Base-by-base conservation (phyloP, 108 stramenopile species). In the Nitzschia sp. region DNA sequence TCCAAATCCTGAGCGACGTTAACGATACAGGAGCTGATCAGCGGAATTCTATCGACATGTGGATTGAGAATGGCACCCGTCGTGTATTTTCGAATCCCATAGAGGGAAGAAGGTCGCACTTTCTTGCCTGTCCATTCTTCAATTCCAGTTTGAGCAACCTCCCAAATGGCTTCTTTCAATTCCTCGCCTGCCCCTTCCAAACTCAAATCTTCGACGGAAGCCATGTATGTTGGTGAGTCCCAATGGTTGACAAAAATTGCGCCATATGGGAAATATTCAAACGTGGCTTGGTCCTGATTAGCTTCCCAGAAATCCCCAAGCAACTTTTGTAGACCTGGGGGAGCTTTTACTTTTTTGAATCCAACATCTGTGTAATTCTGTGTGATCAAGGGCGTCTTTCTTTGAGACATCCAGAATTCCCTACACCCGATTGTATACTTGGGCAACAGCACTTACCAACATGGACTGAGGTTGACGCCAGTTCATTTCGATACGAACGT, bases 1-100 rank as follows among this genome's bases (percentile, higher is more conserved):
- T 95, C 90, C 17, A 94, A 83, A 64, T 97, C 95, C 63, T 93
- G 92, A 8, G 78, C 92, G 1, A 95, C 91, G 78, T 94, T 95
- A 41, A 97, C 80, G 68, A 97, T 95, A 9, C 88, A 89, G 8
- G 85, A 86, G 20, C 83, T 83, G 7, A 96, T 92, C 43, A 94
- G 75, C 8, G 97, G 92, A 55, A 95, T 69, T 12, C 93, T 81
- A 67, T 98, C 97, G 6, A 97, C 95, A 57, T 96, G 96, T 3
- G 91, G 87, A 29, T 79, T 67, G 51, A 97, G 77, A 10, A 96
- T 77, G 22, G 87, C 83, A 8, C 90, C 94, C 55, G 74, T 50
- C 10, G 77, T 87, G 68, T 97, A 97, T 21, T 86, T 56, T 6
- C 97, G 84, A 15, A 96, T 92, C 12, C 97, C 97, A 72, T 97